Percentiles rank a stretch among this genome's conserved stretches.
phyloP scores from a whole-genome alignment of 441 rosid species.

The Manihot esculenta region DNA sequence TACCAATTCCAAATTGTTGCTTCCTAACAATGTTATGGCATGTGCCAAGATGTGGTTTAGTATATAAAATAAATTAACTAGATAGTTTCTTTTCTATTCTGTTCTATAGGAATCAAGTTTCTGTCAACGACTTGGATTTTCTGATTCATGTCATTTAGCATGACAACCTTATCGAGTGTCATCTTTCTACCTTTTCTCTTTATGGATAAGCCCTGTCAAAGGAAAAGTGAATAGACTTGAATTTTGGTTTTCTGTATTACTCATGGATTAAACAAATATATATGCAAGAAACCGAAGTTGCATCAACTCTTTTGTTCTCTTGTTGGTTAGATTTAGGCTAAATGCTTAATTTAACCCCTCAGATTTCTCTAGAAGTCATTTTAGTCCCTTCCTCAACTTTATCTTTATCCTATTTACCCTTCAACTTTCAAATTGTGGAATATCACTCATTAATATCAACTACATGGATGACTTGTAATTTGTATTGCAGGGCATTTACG shows the following conservation, averaged over 20 bases:
- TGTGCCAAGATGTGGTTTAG: too few relatives aligned
- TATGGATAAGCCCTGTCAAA: background rate
- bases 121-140: background rate
- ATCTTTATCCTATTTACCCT: too few relatives aligned
- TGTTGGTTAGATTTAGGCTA: background rate
- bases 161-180: too few relatives aligned
- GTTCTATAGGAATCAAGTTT: background rate
- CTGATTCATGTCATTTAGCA: background rate
- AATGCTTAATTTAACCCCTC: too few relatives aligned
- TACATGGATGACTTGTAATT: too few relatives aligned
- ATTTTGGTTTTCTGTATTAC: background rate
- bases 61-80: too few relatives aligned
- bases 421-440: too few relatives aligned
- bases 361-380: too few relatives aligned
- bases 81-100: background rate
- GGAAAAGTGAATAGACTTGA: background rate
- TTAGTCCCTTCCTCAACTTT: too few relatives aligned
- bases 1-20: too few relatives aligned
- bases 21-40: too few relatives aligned
- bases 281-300: background rate
- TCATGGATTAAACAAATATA: background rate
- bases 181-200: background rate
- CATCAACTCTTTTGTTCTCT: background rate
- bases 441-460: too few relatives aligned
- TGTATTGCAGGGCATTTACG: constrained; percentile 74